Evolutionary conservation across 2,329 filamentous ascomycete species (phyloP).

Genomic region (Talaromyces funiculosus): DNA sequence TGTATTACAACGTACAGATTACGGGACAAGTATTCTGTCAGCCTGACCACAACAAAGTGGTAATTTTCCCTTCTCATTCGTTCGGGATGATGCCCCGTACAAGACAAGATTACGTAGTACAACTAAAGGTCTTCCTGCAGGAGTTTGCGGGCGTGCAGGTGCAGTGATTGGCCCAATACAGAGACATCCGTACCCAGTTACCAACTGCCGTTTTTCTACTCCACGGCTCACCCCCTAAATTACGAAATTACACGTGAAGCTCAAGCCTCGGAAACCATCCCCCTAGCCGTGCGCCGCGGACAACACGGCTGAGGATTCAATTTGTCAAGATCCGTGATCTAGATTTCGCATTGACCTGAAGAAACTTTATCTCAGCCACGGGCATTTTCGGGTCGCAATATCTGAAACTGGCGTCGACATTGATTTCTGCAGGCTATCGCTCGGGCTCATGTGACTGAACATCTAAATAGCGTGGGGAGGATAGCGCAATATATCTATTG

Average conservation of each 20-base stretch:
- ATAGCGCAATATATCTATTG: no score
- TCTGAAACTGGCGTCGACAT: neutral
- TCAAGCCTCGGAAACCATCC: neutral
- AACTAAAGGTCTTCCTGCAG: neutral
- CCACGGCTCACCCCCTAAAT: neutral
- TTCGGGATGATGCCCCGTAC: neutral
- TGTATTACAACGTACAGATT: neutral
- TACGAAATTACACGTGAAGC: neutral
- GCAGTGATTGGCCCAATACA: neutral
- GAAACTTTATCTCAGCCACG: neutral
- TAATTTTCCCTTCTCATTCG: neutral
- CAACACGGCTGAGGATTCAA: neutral
- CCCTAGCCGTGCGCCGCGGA: neutral
- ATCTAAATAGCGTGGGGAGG: no score
- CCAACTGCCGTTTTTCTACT: no score
- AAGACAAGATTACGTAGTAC: no score
- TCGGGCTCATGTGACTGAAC: no score
- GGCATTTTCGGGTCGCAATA: neutral
- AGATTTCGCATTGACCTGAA: neutral
- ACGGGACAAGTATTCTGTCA: neutral
- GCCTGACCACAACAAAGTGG: neutral
- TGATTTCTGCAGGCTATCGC: neutral
- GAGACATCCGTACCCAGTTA: no score
- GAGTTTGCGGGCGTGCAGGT: neutral
- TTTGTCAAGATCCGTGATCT: neutral